Evolutionary conservation across 495 filamentous ascomycete species (phyloP), one percentile per base, ranked within the genome.

Genomic region (Emericellopsis terricola): DNA sequence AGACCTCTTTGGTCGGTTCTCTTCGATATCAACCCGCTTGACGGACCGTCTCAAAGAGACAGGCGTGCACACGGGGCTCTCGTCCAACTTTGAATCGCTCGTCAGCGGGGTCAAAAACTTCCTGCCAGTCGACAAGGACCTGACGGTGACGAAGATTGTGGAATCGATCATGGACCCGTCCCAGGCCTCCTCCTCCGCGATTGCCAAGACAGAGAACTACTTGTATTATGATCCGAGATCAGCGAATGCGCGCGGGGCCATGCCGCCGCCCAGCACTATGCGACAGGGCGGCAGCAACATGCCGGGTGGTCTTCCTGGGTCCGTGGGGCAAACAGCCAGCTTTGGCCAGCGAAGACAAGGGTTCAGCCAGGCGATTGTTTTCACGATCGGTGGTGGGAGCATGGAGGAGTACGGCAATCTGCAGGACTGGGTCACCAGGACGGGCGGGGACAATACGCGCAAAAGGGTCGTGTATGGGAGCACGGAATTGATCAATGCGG

Each of bases 51-150:
- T 97, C 49, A 87, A 89, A 43, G 87, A 91, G 34, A 83, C 81
- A 5, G 80, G 84, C 8, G 67, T 71, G 11, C 59, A 60, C 13
- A 58, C 60, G 8, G 59, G 53, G 19, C 65, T 93, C 4, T 77
- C 80, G 18, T 75, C 86, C 34, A 94, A 94, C 50, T 85, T 96
- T 46, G 91, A 96, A 44, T 84, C 74, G 16, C 71, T 99, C 19
- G 85, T 99, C 41, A 85, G 83, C n/a, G 87, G 91, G 23, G 87
- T 99, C 57, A 96, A 96, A 61, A 96, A 94, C 53, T 93, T 97
- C 62, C 62, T 97, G 3, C 91, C 91, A 1, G 83, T 73, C 8
- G 89, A 99, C 56, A 81, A 85, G 45, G 91, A 99, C 48, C 67
- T 94, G 3, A 99, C 91, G 0, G 68, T 96, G 27, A 96, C 91